Conservation (phyloP, 768 basidiomycete species). For the Agaricus subrufescens region DNA sequence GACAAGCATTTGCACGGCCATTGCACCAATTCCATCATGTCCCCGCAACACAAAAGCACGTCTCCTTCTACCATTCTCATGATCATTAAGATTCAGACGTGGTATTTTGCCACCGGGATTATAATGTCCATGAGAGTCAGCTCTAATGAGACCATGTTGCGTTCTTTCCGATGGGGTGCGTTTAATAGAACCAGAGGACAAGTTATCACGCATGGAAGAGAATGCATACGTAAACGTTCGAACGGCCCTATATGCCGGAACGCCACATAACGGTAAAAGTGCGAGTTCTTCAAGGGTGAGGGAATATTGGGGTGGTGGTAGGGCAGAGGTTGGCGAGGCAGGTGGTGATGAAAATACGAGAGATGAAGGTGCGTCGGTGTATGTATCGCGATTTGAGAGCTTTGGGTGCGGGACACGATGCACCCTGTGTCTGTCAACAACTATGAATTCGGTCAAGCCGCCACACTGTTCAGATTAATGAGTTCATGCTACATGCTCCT, state of each 20-base stretch:
- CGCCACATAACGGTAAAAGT: slow-evolving; percentile 70
- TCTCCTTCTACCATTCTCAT: slow-evolving; percentile 22
- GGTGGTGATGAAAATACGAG: slow-evolving; percentile 9
- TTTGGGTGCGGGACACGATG: slow-evolving; percentile 67
- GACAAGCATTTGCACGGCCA: slow-evolving; percentile 76
- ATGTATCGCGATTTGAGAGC: neutral
- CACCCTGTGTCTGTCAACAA: slow-evolving; percentile 74
- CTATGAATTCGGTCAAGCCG: slow-evolving; percentile 84
- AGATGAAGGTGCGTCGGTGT: neutral
- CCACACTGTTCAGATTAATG: slow-evolving; percentile 53
- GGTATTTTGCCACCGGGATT: slow-evolving; percentile 8
- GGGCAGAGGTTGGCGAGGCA: slow-evolving; percentile 20
- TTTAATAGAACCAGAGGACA: neutral
- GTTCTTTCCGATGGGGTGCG: slow-evolving; percentile 2
- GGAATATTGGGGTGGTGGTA: slow-evolving; percentile 10
- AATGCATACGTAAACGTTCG: slow-evolving; percentile 58
- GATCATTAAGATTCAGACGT: slow-evolving; percentile 12
- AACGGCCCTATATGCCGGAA: slow-evolving; percentile 80
- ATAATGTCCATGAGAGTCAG: neutral
- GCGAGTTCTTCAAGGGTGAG: slow-evolving; percentile 70
- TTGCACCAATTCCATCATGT: slow-evolving; percentile 70
- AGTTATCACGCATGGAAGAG: slow-evolving; percentile 19
- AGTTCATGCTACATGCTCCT: too few relatives aligned
- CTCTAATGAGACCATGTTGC: neutral
- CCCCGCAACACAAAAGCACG: slow-evolving; percentile 61